Conservation (phyloP, 1,284 basidiomycete genomes). For the Coniophora puteana region DNA sequence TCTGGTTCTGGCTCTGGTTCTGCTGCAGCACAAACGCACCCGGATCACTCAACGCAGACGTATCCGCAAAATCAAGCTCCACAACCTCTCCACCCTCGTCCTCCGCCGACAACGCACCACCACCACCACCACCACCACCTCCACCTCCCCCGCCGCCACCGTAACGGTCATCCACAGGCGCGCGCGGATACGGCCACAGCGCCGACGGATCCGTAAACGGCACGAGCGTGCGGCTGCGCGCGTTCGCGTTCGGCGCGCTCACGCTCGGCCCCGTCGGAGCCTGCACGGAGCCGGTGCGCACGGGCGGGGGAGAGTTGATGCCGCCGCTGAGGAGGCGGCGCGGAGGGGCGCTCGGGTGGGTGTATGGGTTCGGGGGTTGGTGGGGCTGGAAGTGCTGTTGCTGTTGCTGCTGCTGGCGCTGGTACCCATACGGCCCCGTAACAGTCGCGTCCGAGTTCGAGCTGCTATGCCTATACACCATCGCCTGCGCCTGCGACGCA, state of each 20-base stretch:
- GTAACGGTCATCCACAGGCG: slow-evolving; percentile 24
- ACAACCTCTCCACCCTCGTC: slow-evolving; percentile 47
- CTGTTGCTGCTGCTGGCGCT: neutral
- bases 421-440: too few relatives aligned
- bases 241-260: too few relatives aligned
- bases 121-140: slow-evolving; percentile 58
- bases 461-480: slow-evolving; percentile 10
- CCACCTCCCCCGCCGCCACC: slow-evolving; percentile 30
- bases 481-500: neutral
- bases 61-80: slow-evolving; percentile 70
- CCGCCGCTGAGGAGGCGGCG: neutral
- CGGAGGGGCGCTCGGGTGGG: neutral
- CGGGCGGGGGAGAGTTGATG: too few relatives aligned
- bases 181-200: slow-evolving; percentile 62
- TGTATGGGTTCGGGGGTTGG: slow-evolving; percentile 12
- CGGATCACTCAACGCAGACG: slow-evolving; percentile 61
- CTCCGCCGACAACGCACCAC: slow-evolving; percentile 34
- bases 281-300: too few relatives aligned
- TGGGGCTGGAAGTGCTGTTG: slow-evolving; percentile 12
- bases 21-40: slow-evolving; percentile 38
- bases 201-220: slow-evolving; percentile 59
- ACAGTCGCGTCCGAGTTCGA: slow-evolving; percentile 11
- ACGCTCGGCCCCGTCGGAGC: too few relatives aligned
- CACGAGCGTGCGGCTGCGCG: slow-evolving; percentile 35
- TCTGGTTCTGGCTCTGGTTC: neutral